Percentiles rank a stretch among this genome's conserved stretches.
phyloP scores from a whole-genome alignment of 257 asterid genomes.

The Primulina tabacum region DNA sequence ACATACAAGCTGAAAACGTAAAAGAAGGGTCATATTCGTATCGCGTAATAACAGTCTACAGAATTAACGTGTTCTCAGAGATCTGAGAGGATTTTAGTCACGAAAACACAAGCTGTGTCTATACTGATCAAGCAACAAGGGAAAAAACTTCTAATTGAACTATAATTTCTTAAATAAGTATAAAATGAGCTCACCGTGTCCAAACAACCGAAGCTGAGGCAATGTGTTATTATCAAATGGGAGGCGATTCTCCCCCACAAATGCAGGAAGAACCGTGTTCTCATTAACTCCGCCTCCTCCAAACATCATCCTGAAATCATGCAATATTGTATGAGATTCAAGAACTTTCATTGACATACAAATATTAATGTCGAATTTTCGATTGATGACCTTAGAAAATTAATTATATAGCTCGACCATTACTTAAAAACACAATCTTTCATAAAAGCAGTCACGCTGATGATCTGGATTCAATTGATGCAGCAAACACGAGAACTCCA shows the following conservation, averaged over 20 bases:
- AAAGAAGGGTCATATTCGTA: neutral
- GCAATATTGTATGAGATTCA: slow-evolving; percentile 27
- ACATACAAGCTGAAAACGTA: neutral
- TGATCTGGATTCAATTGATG: neutral
- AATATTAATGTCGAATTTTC: slow-evolving; percentile 6
- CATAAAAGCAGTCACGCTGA: slow-evolving; percentile 4
- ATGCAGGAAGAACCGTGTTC: slow-evolving; percentile 37
- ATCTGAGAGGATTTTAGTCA: slow-evolving; percentile 11
- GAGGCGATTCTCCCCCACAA: slow-evolving; percentile 40
- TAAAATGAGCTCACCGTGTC: slow-evolving; percentile 47
- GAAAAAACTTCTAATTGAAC: slow-evolving; percentile 15
- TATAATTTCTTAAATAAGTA: slow-evolving; percentile 22
- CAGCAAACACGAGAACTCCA: slow-evolving; percentile 6
- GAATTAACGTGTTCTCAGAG: neutral
- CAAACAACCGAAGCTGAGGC: slow-evolving; percentile 70
- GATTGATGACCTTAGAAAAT: slow-evolving; percentile 7
- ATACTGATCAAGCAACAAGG: neutral
- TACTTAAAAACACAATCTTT: neutral
- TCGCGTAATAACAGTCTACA: neutral
- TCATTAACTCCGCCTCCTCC: slow-evolving; percentile 54
- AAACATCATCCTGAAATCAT: slow-evolving; percentile 51
- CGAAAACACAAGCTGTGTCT: slow-evolving; percentile 12
- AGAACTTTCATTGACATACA: neutral
- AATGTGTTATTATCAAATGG: slow-evolving; percentile 40
- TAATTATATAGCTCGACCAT: neutral